These are phyloP conservation scores for Diospyros kaki DNA, from an alignment of 148 eudicot genomes.

Conservation along the genomic window DNA sequence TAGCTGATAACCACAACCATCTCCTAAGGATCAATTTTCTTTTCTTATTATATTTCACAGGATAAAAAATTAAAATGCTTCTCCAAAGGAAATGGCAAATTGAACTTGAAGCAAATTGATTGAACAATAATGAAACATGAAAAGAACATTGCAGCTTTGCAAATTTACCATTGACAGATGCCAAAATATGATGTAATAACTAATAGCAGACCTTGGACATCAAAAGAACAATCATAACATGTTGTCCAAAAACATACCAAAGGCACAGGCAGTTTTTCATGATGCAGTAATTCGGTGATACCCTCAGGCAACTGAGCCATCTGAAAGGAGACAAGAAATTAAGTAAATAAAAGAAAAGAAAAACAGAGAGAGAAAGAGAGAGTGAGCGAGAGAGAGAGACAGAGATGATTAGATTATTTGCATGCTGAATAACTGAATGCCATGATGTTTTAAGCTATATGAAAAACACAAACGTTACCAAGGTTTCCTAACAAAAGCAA, in stretches of 20 bases:
- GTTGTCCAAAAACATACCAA: conserved; percentile 47
- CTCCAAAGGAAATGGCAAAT: neutral
- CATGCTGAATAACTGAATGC: neutral
- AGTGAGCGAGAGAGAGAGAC: neutral
- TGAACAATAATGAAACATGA: neutral
- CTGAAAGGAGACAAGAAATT: conserved; percentile 29
- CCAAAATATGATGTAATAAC: neutral
- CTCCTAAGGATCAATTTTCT: neutral
- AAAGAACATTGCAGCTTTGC: neutral
- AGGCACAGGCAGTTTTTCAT: conserved; percentile 69
- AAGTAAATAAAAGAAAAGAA: neutral
- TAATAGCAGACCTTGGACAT: neutral
- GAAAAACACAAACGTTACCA: neutral
- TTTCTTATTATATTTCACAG: neutral
- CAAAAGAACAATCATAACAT: neutral
- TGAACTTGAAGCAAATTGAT: neutral
- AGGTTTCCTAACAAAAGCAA: neutral
- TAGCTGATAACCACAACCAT: neutral
- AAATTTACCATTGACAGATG: conserved; percentile 1
- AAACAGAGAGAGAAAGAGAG: neutral
- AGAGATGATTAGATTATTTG: neutral
- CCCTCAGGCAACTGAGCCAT: conserved; percentile 96
- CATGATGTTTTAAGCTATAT: neutral
- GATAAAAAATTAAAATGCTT: neutral
- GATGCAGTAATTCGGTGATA: conserved; percentile 78